Percentiles rank a stretch among this genome's conserved stretches.
phyloP scores from a whole-genome alignment of 2,329 filamentous ascomycete species.

The Phialophora chinensis region DNA sequence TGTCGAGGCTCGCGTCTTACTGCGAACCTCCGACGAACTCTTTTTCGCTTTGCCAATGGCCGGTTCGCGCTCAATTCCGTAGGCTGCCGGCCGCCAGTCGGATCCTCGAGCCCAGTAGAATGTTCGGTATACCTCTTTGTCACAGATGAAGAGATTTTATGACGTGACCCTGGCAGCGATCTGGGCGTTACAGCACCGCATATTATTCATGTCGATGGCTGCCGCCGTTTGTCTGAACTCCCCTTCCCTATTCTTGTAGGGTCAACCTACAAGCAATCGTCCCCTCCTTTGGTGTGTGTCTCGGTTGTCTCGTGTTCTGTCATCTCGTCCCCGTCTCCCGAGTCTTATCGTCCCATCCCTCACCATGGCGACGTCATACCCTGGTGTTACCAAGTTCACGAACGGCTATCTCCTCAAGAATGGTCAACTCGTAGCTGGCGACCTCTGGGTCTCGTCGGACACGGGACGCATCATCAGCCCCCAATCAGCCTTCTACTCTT shows the following conservation, averaged over 20 bases:
- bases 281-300: conserved; percentile 21
- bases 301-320: neutral
- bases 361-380: conserved; percentile 42
- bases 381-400: conserved; percentile 80
- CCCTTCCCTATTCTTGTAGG: conserved; percentile 36
- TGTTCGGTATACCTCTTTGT: conserved; percentile 13
- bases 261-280: conserved; percentile 33
- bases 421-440: conserved; percentile 71
- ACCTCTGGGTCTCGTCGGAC: conserved; percentile 85
- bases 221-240: conserved; percentile 54
- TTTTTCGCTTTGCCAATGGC: neutral
- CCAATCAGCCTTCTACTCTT: conserved; percentile 62
- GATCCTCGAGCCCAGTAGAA: conserved; percentile 24
- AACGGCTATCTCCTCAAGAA: conserved; percentile 80
- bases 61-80: conserved; percentile 31
- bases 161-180: conserved; percentile 32
- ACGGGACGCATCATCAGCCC: conserved; percentile 82
- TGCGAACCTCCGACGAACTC: conserved; percentile 5
- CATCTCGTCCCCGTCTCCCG: conserved; percentile 37
- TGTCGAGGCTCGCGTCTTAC: neutral
- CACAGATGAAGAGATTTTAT: conserved; percentile 21
- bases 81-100: conserved; percentile 19
- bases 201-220: conserved; percentile 68
- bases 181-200: conserved; percentile 15
- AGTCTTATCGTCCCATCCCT: conserved; percentile 41